Base-by-base conservation (phyloP, 352 stramenopile species). In the Globisporangium nunn region DNA sequence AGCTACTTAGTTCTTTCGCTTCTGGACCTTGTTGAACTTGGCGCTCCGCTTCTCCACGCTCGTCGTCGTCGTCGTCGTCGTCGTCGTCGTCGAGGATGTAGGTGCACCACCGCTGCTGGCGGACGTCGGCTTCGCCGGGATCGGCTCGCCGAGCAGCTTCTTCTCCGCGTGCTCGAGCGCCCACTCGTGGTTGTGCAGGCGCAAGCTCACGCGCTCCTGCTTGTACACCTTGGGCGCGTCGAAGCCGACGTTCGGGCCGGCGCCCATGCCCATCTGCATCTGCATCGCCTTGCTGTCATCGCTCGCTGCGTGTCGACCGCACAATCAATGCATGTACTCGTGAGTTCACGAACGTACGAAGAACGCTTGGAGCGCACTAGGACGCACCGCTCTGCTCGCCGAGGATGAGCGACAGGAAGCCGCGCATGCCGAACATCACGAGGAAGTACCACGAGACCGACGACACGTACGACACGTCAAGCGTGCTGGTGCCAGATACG, bases 371-470 rank as follows among this genome's bases (percentile, higher is more conserved):
- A 6, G 6, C 14, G 17, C 7, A 23, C n/a, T 8, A 17, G 12
- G 15, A 47, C 70, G 45, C 74, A 89, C 85, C 81, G 47, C 68
- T 85, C 62, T 96, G 73, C 53, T 98, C 93, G 47, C 97, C 96
- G 52, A 98, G 88, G 54, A 98, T 95, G 43, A 99, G 81, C 65
- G 84, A 89, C 54, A 99, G 95, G 63, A 99, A 98, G 44, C 89
- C 93, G 61, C 95, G 89, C 62, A 99, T 89, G 64, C 96, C 97
- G 67, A 98, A 99, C 88, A 98, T 99, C 51, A 99, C 93, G 60
- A 99, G 84, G 75, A 99, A 99, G 72, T 99, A 99, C 96, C 96
- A 99, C 60, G 87, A 98, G 18, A 99, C 83, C 52, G 85, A 97
- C 30, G 84, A 98, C 29, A 99, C 97, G 72, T 99, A 99, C 56